These are phyloP conservation scores for Morella rubra DNA, from an alignment of 306 rosid species.

Conservation along the genomic window DNA sequence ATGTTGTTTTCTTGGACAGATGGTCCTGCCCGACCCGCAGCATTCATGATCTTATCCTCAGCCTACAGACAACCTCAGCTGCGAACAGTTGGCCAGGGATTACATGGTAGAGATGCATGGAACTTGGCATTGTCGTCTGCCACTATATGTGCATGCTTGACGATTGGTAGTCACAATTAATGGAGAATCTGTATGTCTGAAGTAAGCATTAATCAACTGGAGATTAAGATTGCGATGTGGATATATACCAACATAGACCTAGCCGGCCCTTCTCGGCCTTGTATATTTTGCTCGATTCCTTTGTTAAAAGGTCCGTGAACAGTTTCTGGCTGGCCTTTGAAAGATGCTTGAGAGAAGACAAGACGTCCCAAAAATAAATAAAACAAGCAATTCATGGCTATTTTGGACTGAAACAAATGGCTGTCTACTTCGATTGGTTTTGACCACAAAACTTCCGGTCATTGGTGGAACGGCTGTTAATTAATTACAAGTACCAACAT, in stretches of 20 bases:
- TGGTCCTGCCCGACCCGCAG: neutral
- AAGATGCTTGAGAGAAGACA: neutral
- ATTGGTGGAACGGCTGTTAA: neutral
- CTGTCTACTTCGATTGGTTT: neutral
- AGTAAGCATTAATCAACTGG: neutral
- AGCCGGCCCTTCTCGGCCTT: neutral
- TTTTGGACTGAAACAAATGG: neutral
- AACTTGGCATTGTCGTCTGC: neutral
- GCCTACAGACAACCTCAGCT: neutral
- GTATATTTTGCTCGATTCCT: too few relatives aligned
- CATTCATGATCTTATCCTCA: too few relatives aligned
- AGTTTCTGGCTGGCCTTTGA: neutral
- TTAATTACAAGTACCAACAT: neutral
- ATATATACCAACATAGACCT: too few relatives aligned
- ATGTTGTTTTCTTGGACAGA: neutral
- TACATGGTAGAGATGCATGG: too few relatives aligned
- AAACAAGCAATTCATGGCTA: too few relatives aligned
- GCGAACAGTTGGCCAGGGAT: neutral
- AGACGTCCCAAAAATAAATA: neutral
- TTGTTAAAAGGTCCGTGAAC: neutral
- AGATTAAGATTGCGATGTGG: neutral
- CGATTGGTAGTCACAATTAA: neutral
- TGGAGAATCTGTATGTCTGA: neutral
- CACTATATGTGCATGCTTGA: neutral
- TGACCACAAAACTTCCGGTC: neutral